Evolutionary conservation across 768 basidiomycete genomes (phyloP).

Genomic region (Ramaria sp.): DNA sequence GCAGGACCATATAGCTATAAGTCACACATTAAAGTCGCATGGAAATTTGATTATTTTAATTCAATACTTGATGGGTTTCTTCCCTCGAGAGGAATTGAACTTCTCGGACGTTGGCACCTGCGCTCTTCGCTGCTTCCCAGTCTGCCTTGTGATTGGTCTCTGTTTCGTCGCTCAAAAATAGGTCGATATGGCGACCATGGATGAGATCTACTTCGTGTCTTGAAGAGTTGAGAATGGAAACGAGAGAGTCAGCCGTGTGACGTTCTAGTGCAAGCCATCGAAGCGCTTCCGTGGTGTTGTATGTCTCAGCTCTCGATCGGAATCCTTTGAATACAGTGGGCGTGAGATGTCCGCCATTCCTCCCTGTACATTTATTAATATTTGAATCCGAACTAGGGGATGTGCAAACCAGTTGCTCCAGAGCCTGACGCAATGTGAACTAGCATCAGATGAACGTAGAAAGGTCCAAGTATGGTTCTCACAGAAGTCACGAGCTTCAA

Average conservation of each 20-base stretch:
- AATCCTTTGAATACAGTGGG: conserved; percentile 40
- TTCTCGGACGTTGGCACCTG: conserved; percentile 34
- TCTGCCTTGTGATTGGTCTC: conserved; percentile 28
- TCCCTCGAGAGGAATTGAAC: conserved; percentile 37
- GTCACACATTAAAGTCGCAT: background rate
- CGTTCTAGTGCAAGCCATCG: conserved; percentile 45
- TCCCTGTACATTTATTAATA: conserved; percentile 30
- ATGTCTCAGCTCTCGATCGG: conserved; percentile 21
- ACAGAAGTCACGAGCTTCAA: conserved; percentile 88
- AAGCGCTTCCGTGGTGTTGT: conserved; percentile 45
- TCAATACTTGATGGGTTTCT: conserved; percentile 36
- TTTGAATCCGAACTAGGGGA: background rate
- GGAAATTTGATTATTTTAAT: background rate
- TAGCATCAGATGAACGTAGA: conserved; percentile 12
- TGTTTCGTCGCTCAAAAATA: conserved; percentile 41
- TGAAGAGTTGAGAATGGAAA: conserved; percentile 35
- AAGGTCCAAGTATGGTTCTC: conserved; percentile 22
- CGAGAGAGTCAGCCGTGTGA: conserved; percentile 38
- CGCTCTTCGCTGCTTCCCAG: conserved; percentile 39
- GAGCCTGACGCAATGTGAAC: conserved; percentile 34
- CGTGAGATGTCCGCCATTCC: conserved; percentile 72
- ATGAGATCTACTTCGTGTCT: conserved; percentile 52
- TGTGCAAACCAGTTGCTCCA: conserved; percentile 58
- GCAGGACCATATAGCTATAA: conserved; percentile 31
- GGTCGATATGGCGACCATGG: conserved; percentile 37